Percentiles rank a stretch among this genome's conserved stretches.
These are phyloP conservation scores for Ascochyta viciae-villosae DNA, from an alignment of 2,329 filamentous ascomycete genomes.

Conservation along the genomic window DNA sequence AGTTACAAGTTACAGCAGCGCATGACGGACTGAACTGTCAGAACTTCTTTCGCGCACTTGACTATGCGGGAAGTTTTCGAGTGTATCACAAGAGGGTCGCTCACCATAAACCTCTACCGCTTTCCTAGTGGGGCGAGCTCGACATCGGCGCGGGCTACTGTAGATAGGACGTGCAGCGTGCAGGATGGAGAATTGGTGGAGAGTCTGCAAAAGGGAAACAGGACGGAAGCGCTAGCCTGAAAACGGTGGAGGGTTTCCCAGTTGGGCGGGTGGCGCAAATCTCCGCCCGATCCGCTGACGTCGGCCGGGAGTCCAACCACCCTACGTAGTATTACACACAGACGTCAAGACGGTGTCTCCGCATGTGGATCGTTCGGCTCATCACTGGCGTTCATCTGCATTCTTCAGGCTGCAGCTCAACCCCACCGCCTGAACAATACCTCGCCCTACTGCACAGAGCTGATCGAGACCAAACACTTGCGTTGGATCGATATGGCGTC, in stretches of 20 bases:
- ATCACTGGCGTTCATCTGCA: not conserved
- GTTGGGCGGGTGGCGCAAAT: slow-evolving; percentile 1
- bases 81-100: too few species aligned
- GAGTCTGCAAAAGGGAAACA: not conserved
- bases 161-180: slow-evolving; percentile 1
- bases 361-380: not conserved
- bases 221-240: not conserved
- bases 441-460: not conserved
- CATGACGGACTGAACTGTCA: too few species aligned
- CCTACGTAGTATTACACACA: not conserved
- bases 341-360: not conserved
- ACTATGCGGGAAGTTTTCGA: not conserved
- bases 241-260: not conserved
- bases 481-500: slow-evolving; percentile 1
- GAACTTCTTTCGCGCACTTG: too few species aligned
- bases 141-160: not conserved
- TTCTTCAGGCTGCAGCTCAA: not conserved
- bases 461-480: not conserved
- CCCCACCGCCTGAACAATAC: not conserved
- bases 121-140: not conserved
- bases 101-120: not conserved
- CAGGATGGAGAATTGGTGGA: not conserved
- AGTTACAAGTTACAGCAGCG: too few species aligned
- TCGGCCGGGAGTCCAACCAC: not conserved
- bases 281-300: not conserved